Conservation (phyloP, 148 eudicot genomes). For the Vaccinium vitisidaea region DNA sequence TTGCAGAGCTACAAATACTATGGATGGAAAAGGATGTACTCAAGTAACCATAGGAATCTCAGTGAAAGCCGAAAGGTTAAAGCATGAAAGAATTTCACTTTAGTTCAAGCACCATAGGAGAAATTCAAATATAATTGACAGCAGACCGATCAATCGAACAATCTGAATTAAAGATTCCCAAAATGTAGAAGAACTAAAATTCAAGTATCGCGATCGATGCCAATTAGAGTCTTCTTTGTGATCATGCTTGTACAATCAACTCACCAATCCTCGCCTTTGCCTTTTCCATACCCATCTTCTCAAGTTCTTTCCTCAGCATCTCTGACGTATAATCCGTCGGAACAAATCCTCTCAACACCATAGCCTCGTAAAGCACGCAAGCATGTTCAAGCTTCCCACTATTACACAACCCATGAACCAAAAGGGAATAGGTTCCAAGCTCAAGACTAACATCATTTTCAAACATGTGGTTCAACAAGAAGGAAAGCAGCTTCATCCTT, state of each 20-base stretch:
- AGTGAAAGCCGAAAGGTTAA: not conserved
- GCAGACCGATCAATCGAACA: not conserved
- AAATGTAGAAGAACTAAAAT: not conserved
- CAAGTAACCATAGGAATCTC: not conserved
- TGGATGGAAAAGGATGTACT: not conserved
- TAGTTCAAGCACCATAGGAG: not conserved
- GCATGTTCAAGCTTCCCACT: constrained; percentile 63
- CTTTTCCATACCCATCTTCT: constrained; percentile 51
- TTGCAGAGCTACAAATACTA: not conserved
- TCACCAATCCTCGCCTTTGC: constrained; percentile 54
- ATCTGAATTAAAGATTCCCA: not conserved
- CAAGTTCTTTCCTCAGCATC: constrained; percentile 50
- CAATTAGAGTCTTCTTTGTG: not conserved
- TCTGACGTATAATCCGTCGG: constrained; percentile 47
- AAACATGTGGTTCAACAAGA: constrained; percentile 74
- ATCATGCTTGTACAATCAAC: constrained; percentile 40
- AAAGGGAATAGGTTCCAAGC: constrained; percentile 54
- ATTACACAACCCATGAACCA: constrained; percentile 57
- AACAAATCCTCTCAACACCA: constrained; percentile 52
- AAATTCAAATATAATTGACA: not conserved
- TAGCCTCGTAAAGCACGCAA: constrained; percentile 59
- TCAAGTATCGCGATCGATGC: not conserved
- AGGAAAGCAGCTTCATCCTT: constrained; percentile 72
- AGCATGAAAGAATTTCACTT: not conserved
- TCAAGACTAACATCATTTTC: constrained; percentile 61